Base-by-base conservation (phyloP, 2,329 filamentous ascomycete genomes). In the Lachnum nothofagi region DNA sequence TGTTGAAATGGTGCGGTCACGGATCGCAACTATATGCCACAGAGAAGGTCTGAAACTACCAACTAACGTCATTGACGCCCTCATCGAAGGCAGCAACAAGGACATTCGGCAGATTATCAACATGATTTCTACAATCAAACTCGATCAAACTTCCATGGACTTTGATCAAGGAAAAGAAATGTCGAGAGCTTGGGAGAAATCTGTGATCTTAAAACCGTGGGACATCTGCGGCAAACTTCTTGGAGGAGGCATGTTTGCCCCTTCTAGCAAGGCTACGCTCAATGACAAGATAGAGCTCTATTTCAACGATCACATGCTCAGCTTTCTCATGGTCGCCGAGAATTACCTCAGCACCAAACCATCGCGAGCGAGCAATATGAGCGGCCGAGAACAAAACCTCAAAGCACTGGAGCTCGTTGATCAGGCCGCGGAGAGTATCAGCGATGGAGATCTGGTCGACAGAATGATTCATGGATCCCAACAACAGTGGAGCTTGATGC, bases 241-340 rank as follows among this genome's bases (percentile, higher is more conserved):
- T 5, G 88, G 81, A 22, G 85, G 89, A 3, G 88, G 89, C 31
- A 81, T 96, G 69, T 98, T 97, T 68, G 78, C 87, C 20, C 78
- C 83, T 4, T 82, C 83, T 42, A 94, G 89, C 69, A 94, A 88
- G 58, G 75, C 88, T 3, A 95, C 89, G 0, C 73, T 98, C 29
- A 97, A 97, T 65, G 91, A 98, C 68, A 98, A 98, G 75, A 93
- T 94, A 54, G 91, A 98, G 69, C 80, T 98, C 1, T 98, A 98
- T 68, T 98, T 98, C 75, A 97, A 98, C 67, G 93, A 98, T 62
- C 93, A 98, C 64, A 93, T 98, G 62, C 95, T 97, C 70, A 96
- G 90, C 63, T 93, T 85, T 63, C 75, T 98, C 45, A 97, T 98
- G 93, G 83, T 98, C 40, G 93, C 98, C 66, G 94, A 98, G 68